Percentiles rank a stretch among this genome's conserved stretches.
Conservation (phyloP, 148 eudicot species). For the Silene uniflora region DNA sequence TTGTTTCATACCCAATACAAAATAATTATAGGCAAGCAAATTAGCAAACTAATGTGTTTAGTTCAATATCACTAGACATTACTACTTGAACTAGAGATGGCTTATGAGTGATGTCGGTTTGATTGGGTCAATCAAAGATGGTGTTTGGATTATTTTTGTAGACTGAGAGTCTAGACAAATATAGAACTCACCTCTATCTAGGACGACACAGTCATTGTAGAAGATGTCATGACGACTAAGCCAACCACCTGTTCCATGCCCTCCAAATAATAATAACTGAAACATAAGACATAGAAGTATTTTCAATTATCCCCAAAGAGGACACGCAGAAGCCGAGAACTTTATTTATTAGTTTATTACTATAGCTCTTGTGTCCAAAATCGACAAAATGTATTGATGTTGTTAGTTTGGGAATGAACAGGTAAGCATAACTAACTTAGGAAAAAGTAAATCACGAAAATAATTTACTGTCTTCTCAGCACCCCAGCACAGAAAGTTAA, state of each 20-base stretch:
- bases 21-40: background rate
- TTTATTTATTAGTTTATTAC: too few relatives aligned
- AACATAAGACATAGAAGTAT: slow-evolving; percentile 20
- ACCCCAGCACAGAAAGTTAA: background rate
- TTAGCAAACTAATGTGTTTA: background rate
- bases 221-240: slow-evolving; percentile 92
- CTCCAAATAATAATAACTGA: slow-evolving; percentile 92
- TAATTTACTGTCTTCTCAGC: background rate
- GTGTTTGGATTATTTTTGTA: background rate
- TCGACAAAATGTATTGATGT: background rate
- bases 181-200: slow-evolving; percentile 79
- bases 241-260: slow-evolving; percentile 99
- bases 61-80: background rate
- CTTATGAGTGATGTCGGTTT: background rate
- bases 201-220: slow-evolving; percentile 78
- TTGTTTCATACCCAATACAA: background rate
- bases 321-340: slow-evolving; percentile 4
- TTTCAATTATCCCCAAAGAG: slow-evolving; percentile 14
- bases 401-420: background rate
- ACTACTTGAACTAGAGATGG: background rate
- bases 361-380: background rate
- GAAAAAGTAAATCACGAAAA: background rate
- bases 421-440: background rate
- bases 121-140: background rate
- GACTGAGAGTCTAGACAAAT: background rate